These are phyloP conservation scores for Jamesozyma spencerorum DNA, from an alignment of 805 yeast genomes.

Conservation along the genomic window DNA sequence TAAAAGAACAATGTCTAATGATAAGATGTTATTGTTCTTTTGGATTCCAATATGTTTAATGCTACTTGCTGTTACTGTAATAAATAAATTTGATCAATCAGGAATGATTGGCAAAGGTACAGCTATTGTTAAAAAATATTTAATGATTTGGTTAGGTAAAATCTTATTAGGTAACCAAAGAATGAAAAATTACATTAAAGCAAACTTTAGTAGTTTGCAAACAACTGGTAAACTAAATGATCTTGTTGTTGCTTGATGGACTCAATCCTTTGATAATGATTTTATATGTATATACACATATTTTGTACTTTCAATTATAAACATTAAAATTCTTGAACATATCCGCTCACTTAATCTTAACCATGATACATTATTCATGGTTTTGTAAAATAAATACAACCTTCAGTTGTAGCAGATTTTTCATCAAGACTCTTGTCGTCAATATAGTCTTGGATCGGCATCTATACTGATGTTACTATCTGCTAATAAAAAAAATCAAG, in stretches of 20 bases:
- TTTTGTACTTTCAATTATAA: too few relatives aligned
- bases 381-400: too few relatives aligned
- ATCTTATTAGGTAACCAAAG: conserved; percentile 46
- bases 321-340: too few relatives aligned
- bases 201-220: conserved; percentile 24
- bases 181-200: conserved; percentile 36
- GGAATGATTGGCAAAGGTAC: conserved; percentile 19
- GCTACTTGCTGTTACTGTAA: conserved; percentile 39
- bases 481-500: too few relatives aligned
- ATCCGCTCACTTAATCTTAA: too few relatives aligned
- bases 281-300: not conserved
- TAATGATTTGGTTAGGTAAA: conserved; percentile 39
- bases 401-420: too few relatives aligned
- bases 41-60: conserved; percentile 76
- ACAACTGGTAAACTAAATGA: conserved; percentile 13
- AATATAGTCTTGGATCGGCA: too few relatives aligned
- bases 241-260: conserved; percentile 3
- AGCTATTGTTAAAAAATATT: conserved; percentile 31
- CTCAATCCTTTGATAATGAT: not conserved
- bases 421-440: too few relatives aligned
- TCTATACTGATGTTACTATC: too few relatives aligned
- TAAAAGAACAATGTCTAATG: conserved; percentile 48
- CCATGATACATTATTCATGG: too few relatives aligned
- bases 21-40: conserved; percentile 77
- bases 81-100: conserved; percentile 29